phyloP scores from a whole-genome alignment of 805 yeast species.

The Candida montana region DNA sequence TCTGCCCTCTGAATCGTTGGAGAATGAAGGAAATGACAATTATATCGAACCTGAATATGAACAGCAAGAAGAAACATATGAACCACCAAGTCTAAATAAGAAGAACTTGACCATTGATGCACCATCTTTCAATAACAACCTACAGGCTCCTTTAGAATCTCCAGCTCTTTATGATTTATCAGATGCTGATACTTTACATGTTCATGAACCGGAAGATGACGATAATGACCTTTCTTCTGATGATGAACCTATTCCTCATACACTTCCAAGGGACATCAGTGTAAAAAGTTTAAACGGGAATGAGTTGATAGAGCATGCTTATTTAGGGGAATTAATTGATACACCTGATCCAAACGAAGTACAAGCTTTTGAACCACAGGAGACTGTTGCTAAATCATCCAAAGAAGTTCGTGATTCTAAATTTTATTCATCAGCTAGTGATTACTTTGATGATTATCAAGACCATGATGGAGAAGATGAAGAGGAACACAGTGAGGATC shows the following conservation, averaged over 20 bases:
- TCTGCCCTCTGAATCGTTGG: not conserved
- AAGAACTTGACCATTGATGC: constrained; percentile 7
- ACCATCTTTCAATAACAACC: not conserved
- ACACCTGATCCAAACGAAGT: constrained; percentile 15
- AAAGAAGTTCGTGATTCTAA: constrained; percentile 16
- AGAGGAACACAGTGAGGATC: not conserved
- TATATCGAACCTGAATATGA: not conserved
- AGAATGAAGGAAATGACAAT: not conserved
- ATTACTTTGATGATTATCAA: constrained; percentile 24
- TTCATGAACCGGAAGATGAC: constrained; percentile 11
- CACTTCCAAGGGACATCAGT: constrained; percentile 5
- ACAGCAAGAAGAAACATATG: not conserved
- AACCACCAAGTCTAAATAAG: not conserved
- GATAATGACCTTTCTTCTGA: constrained; percentile 1
- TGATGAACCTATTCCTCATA: not conserved
- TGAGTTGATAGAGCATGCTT: constrained; percentile 19
- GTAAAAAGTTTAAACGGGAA: constrained; percentile 3
- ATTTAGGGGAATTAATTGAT: constrained; percentile 19
- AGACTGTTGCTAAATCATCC: not conserved
- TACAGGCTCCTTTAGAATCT: constrained; percentile 9
- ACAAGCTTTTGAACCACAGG: not conserved
- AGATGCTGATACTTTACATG: constrained; percentile 23
- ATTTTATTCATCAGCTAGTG: constrained; percentile 21
- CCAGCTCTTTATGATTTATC: constrained; percentile 15
- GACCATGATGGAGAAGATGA: constrained; percentile 11